Percentiles rank a stretch among this genome's conserved stretches.
phyloP scores from a whole-genome alignment of 306 rosid genomes.

The Inga oerstediana region DNA sequence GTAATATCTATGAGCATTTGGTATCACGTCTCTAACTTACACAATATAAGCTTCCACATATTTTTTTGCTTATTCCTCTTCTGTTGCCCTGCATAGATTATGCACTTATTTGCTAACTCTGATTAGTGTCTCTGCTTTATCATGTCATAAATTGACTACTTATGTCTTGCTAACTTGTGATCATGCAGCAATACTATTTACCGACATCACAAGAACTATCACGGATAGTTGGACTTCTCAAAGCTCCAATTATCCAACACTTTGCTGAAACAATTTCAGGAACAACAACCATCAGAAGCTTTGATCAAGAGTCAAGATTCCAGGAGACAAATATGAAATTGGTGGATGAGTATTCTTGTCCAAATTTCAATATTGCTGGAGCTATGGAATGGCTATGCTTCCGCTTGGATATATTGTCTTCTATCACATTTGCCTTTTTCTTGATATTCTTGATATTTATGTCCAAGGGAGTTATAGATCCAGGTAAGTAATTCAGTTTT shows the following conservation, averaged over 20 bases:
- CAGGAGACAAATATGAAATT: constrained; percentile 59
- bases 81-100: not conserved
- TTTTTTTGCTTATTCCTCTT: not conserved
- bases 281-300: constrained; percentile 62
- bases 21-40: constrained; percentile 56
- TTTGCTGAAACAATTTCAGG: constrained; percentile 83
- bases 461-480: constrained; percentile 60
- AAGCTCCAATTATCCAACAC: constrained; percentile 77
- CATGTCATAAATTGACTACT: not conserved
- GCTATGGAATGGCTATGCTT: constrained; percentile 73
- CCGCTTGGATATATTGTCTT: constrained; percentile 64
- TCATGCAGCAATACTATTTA: constrained; percentile 6
- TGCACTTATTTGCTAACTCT: not conserved
- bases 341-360: constrained; percentile 60
- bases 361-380: constrained; percentile 50
- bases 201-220: constrained; percentile 65
- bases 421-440: constrained; percentile 55
- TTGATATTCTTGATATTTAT: constrained; percentile 64
- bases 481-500: constrained; percentile 44
- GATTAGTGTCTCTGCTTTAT: not conserved
- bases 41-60: not conserved
- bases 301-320: constrained; percentile 66
- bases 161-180: constrained; percentile 19
- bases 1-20: constrained; percentile 60
- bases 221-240: constrained; percentile 66